Evolutionary conservation across 225 moss, liverwort and hornwort genomes (phyloP).

Genomic region (Physcomitrellopsis africana): DNA sequence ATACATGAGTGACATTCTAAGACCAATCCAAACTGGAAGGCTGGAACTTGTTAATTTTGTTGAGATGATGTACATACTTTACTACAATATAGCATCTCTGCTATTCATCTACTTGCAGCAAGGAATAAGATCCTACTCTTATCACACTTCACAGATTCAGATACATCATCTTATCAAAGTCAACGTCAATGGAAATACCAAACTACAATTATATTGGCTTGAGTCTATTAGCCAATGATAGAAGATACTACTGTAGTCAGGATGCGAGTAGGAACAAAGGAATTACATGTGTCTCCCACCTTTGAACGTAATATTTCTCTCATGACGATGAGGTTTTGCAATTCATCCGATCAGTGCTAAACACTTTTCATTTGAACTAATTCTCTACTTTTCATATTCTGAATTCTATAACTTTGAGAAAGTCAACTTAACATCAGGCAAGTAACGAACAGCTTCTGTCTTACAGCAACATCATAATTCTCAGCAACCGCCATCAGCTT

Average conservation of each 20-base stretch:
- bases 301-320: not conserved
- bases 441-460: slow-evolving; percentile 24
- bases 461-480: slow-evolving; percentile 86
- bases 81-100: not conserved
- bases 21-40: not conserved
- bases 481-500: slow-evolving; percentile 77
- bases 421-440: slow-evolving; percentile 2
- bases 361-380: not conserved
- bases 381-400: slow-evolving; percentile 9
- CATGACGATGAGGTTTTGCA: not conserved
- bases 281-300: not conserved
- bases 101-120: not conserved
- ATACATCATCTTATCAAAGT: slow-evolving; percentile 12
- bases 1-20: slow-evolving; percentile 28
- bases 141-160: slow-evolving; percentile 4
- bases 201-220: not conserved
- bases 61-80: not conserved
- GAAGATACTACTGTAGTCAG: not conserved
- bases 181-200: not conserved
- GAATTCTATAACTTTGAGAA: not conserved
- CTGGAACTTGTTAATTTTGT: slow-evolving; percentile 7
- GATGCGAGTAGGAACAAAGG: slow-evolving; percentile 17
- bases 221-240: not conserved
- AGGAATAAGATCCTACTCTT: slow-evolving; percentile 1
- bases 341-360: not conserved